A percentile compares a stretch with the other conserved stretches of the same genome.
Evolutionary conservation across 148 eudicot species (phyloP).

Genomic region (Vaccinium darrowii): DNA sequence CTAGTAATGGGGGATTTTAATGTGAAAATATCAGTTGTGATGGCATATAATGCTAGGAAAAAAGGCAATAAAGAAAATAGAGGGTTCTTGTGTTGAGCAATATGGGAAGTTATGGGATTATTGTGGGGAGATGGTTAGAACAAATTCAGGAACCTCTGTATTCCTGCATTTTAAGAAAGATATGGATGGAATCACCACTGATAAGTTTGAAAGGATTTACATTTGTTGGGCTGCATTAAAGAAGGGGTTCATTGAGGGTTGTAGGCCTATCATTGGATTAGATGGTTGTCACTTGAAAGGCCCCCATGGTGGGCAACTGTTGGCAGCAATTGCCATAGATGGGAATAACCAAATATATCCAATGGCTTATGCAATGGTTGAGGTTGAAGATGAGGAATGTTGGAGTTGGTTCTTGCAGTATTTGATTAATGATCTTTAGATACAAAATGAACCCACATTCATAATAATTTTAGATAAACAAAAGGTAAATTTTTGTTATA

Average conservation of each 20-base stretch:
- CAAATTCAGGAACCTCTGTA: neutral
- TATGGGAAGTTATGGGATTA: neutral
- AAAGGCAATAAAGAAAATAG: neutral
- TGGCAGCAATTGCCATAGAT: no score
- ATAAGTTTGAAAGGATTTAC: constrained; percentile 15
- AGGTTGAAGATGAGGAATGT: no score
- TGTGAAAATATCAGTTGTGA: neutral
- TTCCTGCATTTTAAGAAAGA: neutral
- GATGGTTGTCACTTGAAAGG: no score
- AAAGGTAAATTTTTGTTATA: no score
- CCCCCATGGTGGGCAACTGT: no score
- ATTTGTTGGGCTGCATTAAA: constrained; percentile 15
- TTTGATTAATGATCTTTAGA: neutral
- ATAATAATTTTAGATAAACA: no score
- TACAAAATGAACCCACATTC: neutral
- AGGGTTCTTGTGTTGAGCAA: neutral
- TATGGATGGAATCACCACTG: neutral
- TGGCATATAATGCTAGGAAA: neutral
- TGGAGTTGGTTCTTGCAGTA: no score
- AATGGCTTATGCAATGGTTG: no score
- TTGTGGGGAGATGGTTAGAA: neutral
- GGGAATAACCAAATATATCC: no score
- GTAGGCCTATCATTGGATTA: neutral
- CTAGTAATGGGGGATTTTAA: neutral
- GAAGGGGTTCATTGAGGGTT: neutral